Conservation (phyloP, 2,329 filamentous ascomycete species). For the Cladophialophora psammophila region DNA sequence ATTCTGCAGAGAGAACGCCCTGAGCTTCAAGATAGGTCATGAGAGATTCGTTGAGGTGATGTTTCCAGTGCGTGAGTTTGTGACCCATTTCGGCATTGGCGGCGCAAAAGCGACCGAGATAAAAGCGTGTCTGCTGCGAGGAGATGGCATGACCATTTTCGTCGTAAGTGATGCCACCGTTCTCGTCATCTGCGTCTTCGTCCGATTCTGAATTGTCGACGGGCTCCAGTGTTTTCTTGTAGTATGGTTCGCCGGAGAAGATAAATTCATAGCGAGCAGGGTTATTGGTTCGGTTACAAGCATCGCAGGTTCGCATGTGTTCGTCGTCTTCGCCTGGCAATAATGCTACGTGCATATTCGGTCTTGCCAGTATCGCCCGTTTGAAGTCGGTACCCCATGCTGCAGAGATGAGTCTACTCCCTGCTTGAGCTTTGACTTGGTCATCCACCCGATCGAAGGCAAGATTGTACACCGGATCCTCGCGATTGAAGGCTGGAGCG, state of each 20-base stretch:
- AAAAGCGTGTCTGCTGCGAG: conserved; percentile 56
- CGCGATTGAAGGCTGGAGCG: conserved; percentile 71
- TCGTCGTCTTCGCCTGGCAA: conserved; percentile 33
- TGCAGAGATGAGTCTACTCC: conserved; percentile 74
- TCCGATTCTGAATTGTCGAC: conserved; percentile 56
- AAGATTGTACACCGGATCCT: conserved; percentile 70
- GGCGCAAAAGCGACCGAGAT: conserved; percentile 65
- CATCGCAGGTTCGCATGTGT: conserved; percentile 62
- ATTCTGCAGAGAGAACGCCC: conserved; percentile 64
- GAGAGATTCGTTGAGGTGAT: conserved; percentile 75
- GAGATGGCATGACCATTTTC: conserved; percentile 58
- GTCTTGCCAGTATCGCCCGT: conserved; percentile 70
- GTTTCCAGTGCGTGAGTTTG: conserved; percentile 76
- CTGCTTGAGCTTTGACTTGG: conserved; percentile 71
- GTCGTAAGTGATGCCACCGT: conserved; percentile 48
- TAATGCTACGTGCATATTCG: conserved; percentile 60
- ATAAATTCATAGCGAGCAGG: conserved; percentile 70
- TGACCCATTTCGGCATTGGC: conserved; percentile 74
- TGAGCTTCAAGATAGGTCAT: conserved; percentile 66
- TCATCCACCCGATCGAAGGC: conserved; percentile 76
- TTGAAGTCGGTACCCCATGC: conserved; percentile 73
- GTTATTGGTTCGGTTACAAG: conserved; percentile 74
- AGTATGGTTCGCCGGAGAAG: conserved; percentile 72
- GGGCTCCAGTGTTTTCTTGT: conserved; percentile 70
- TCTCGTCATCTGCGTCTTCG: conserved; percentile 51